Base-by-base conservation (phyloP, 768 basidiomycete genomes). In the Mycena belliarum region DNA sequence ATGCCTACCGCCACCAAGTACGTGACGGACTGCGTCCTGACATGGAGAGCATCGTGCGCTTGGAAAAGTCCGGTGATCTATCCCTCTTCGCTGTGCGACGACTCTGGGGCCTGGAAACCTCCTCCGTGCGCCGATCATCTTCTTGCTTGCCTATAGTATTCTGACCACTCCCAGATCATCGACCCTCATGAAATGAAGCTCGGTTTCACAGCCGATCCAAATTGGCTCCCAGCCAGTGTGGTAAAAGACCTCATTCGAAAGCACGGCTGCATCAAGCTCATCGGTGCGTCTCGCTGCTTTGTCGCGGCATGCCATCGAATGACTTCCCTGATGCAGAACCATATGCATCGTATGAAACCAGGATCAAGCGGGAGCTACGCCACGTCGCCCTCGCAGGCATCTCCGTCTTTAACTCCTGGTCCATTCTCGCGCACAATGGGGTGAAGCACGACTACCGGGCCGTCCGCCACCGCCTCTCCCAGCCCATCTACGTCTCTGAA, bases 21-120 rank as follows among this genome's bases (percentile, higher is more conserved):
- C 51, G 56, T 37, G 56, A 63, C 37, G 42, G 42, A 16, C 21
- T 55, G 5, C 52, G 61, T 38, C 61, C 61, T 10, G 61, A 63
- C 40, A 55, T 63, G n/a, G 55, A 63, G 29, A 43, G 35, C 7
- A 15, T 44, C 6, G 4, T 63, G 9, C 57, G 42, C 4, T 37
- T 63, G 32, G 44, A 54, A 24, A 38, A 43, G 40, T 49, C 43
- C 11, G 57, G 61, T 3, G 48, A 25, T 42, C 40, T 63, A 10
- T 54, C 52, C 8, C 49, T 63, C 11, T 59, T 25, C n/a, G 33
- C 47, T 3, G 52, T 63, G 16, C 47, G 48, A 6, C 43, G 52
- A n/a, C 26, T 41, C 1, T 63, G 61, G 61, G 61, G 61, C 26
- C 49, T 63, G 14, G 61, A 63, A n/a, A 63, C 42, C 2, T 63